Base-by-base conservation (phyloP, 1,284 basidiomycete genomes). In the Ceratobasidium sp. region DNA sequence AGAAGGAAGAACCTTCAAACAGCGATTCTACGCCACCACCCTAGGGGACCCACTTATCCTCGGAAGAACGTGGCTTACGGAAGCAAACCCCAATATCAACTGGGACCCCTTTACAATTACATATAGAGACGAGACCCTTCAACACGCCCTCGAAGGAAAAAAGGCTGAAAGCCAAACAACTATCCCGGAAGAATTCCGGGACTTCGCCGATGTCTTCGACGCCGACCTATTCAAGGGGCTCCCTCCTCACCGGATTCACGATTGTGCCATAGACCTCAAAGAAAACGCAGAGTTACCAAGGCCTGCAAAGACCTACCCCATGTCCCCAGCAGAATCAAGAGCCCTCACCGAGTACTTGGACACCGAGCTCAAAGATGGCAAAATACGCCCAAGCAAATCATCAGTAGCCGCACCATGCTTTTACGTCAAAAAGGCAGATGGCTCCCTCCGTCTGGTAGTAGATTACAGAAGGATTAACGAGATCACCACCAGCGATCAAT, bases 141-240 rank as follows among this genome's bases (percentile, higher is more conserved):
- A 13, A 46, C 13, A 46, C 13, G 20, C 46, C 56, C 2, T 46
- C 2, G 3, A 42, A 40, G 33, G 26, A 23, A 51, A 18, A 10
- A 15, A 20, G 13, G 40, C 13, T 12, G 10, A 71, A 71, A 33
- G n/a, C n/a, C 39, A 28, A 39, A 49, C 6, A 18, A 28, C 4
- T n/a, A 51, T 67, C 6, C 81, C 79, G 12, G 6, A 1, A 1
- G 46, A 80, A 64, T 82, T 80, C 55, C 67, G 78, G 20, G 72
- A 80, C 1, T 77, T 73, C 51, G 23, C 77, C 1, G 40, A 58
- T 20, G 79, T 76, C n/a, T 81, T 81, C 66, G 75, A 77, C 1
- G 70, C 79, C 46, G 44, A 55, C 44, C 0, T 40, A 26, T 68
- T 78, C 7, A 72, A 79, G 7, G 44, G 18, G 2, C 67, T 82